Percentiles rank a stretch among this genome's conserved stretches.
Conservation (phyloP, 2,329 filamentous ascomycete genomes). For the Epichloe hybrida region DNA sequence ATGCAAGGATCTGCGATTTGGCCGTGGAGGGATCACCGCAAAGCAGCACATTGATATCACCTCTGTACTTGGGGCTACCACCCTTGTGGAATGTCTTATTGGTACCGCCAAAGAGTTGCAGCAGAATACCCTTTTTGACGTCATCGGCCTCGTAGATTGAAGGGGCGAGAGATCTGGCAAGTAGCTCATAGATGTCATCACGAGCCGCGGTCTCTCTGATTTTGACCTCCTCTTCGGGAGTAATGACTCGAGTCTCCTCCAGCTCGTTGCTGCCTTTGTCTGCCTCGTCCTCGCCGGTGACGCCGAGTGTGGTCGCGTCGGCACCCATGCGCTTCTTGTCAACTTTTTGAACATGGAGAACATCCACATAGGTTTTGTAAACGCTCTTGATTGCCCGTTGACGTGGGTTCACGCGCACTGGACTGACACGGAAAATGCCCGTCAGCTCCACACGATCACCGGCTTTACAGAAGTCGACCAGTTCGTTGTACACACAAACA, state of each 20-base stretch:
- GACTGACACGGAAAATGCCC: conserved; percentile 90
- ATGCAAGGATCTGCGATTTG: conserved; percentile 88
- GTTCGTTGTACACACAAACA: conserved; percentile 88
- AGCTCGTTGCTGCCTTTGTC: conserved; percentile 57
- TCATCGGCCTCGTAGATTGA: conserved; percentile 98
- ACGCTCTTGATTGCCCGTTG: conserved; percentile 87
- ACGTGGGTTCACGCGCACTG: conserved; percentile 84
- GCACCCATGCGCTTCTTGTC: conserved; percentile 91
- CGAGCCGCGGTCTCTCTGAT: conserved; percentile 71
- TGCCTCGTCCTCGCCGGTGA: conserved; percentile 56
- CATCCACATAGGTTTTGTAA: conserved; percentile 96
- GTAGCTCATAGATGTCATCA: conserved; percentile 81
- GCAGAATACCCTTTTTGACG: conserved; percentile 96
- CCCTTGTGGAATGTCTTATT: conserved; percentile 98
- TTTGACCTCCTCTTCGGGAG: conserved; percentile 74
- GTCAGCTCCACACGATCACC: conserved; percentile 93
- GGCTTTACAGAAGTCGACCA: conserved; percentile 95
- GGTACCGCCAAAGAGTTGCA: conserved; percentile 92
- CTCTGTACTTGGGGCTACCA: conserved; percentile 86
- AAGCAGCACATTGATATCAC: conserved; percentile 92
- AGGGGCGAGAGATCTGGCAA: conserved; percentile 80
- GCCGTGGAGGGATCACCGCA: conserved; percentile 95
- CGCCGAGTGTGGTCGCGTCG: conserved; percentile 75
- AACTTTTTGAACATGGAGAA: conserved; percentile 89
- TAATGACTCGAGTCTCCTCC: conserved; percentile 73